A percentile compares a stretch with the other conserved stretches of the same genome.
Evolutionary conservation across 1,284 basidiomycete species (phyloP).

Genomic region (Apiotrichum veenhuisii): DNA sequence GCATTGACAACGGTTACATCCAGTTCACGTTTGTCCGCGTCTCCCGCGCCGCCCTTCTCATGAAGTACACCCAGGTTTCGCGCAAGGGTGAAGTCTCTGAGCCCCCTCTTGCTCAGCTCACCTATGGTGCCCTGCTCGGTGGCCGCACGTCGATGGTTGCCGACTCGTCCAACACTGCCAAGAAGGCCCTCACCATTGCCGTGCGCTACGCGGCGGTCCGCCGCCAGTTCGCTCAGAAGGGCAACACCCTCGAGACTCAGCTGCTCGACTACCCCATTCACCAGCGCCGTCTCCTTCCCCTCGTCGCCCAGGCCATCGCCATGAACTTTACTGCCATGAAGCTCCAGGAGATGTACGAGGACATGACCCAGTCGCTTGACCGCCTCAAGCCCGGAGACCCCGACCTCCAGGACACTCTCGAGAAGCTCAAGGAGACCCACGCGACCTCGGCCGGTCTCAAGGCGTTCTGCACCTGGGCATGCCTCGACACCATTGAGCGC

Average conservation of each 20-base stretch:
- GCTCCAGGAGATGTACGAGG: constrained; percentile 50
- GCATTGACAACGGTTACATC: constrained; percentile 74
- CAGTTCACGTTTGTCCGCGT: constrained; percentile 76
- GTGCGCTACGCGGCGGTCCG: constrained; percentile 57
- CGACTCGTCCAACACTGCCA: constrained; percentile 55
- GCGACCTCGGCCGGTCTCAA: constrained; percentile 58
- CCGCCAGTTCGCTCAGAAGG: constrained; percentile 54
- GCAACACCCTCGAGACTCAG: constrained; percentile 54
- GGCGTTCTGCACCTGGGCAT: constrained; percentile 60
- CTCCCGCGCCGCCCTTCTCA: constrained; percentile 57
- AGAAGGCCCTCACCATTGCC: constrained; percentile 58
- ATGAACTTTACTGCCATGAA: constrained; percentile 56
- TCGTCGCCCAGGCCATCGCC: constrained; percentile 57
- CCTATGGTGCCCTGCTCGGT: constrained; percentile 57
- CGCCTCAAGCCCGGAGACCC: constrained; percentile 53
- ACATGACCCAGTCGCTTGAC: constrained; percentile 54
- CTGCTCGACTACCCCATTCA: constrained; percentile 60
- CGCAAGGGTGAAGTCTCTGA: constrained; percentile 51
- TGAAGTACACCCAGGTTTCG: constrained; percentile 58
- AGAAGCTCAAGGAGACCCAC: constrained; percentile 59
- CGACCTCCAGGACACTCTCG: constrained; percentile 44
- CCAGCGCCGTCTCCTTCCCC: constrained; percentile 57
- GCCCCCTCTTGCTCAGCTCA: constrained; percentile 56
- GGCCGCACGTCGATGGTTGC: constrained; percentile 57
- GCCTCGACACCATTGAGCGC: constrained; percentile 57